Conservation (phyloP, 1,284 basidiomycete genomes). For the Agroathelia rolfsii region DNA sequence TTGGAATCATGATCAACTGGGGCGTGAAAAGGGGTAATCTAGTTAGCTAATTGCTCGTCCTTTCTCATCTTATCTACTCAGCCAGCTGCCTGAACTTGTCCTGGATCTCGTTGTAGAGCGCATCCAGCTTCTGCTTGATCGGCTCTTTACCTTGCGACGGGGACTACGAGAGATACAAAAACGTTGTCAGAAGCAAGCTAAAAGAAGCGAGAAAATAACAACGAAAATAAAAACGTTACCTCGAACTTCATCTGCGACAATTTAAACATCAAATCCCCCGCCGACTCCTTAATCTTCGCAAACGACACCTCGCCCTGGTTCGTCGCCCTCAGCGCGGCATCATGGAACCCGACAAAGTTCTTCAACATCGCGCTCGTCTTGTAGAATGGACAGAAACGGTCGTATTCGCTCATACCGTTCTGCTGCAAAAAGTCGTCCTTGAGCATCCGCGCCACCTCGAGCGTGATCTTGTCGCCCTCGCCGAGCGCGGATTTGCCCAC, state of each 20-base stretch:
- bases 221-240: constrained; percentile 32
- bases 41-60: too few relatives aligned
- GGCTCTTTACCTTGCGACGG: constrained; percentile 79
- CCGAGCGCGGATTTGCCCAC: constrained; percentile 98
- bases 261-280: constrained; percentile 87
- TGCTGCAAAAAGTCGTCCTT: constrained; percentile 99
- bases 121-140: constrained; percentile 75
- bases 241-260: constrained; percentile 99
- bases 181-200: constrained; percentile 14
- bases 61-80: too few relatives aligned
- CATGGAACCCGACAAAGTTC: constrained; percentile 94
- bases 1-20: too few relatives aligned
- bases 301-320: constrained; percentile 87
- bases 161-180: constrained; percentile 34
- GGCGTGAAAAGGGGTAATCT: too few relatives aligned
- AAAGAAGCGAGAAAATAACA: constrained; percentile 4
- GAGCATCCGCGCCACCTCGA: constrained; percentile 95
- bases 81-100: constrained; percentile 83
- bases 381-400: constrained; percentile 97
- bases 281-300: constrained; percentile 81
- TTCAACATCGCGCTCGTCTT: constrained; percentile 94
- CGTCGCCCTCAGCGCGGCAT: constrained; percentile 80
- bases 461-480: constrained; percentile 96
- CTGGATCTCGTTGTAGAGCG: constrained; percentile 73
- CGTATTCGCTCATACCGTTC: constrained; percentile 98